Conservation (phyloP, 2,329 filamentous ascomycete species). For the Westerdykella ornata region DNA sequence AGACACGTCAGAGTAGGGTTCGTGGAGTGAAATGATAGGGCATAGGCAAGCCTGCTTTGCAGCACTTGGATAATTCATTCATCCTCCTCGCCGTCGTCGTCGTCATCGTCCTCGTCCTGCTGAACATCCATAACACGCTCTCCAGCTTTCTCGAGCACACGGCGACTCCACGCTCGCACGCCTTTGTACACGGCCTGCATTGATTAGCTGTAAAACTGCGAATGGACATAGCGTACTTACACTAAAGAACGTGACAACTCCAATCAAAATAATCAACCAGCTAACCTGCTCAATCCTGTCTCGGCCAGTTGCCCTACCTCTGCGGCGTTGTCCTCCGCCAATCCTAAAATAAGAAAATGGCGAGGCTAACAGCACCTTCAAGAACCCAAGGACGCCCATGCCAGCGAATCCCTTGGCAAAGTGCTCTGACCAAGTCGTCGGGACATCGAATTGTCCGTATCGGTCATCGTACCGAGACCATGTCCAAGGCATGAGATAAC, state of each 20-base stretch:
- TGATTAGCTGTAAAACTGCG: conserved; percentile 7
- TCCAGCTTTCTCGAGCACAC: conserved; percentile 67
- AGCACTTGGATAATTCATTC: conserved; percentile 29
- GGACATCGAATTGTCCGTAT: conserved; percentile 31
- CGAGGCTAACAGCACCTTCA: conserved; percentile 70
- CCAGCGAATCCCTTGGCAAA: conserved; percentile 88
- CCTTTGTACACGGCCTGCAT: conserved; percentile 70
- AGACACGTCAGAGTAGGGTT: not conserved
- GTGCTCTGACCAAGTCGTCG: conserved; percentile 67
- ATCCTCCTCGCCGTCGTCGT: too few species aligned
- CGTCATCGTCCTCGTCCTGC: conserved; percentile 53
- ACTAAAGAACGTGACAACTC: conserved; percentile 70
- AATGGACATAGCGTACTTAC: conserved; percentile 46
- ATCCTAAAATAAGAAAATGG: conserved; percentile 70
- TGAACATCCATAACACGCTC: conserved; percentile 80
- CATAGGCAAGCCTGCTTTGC: conserved; percentile 1
- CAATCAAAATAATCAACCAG: conserved; percentile 71
- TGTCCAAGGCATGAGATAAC: conserved; percentile 35
- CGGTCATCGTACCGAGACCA: conserved; percentile 13
- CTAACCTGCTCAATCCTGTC: conserved; percentile 73
- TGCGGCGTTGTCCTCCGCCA: conserved; percentile 46
- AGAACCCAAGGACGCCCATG: conserved; percentile 75
- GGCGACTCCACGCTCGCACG: conserved; percentile 65
- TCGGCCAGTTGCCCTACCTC: conserved; percentile 59
- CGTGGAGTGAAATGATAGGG: too few species aligned